Percentiles rank a stretch among this genome's conserved stretches.
phyloP scores from a whole-genome alignment of 768 basidiomycete species.

The Hydnum rufescens region DNA sequence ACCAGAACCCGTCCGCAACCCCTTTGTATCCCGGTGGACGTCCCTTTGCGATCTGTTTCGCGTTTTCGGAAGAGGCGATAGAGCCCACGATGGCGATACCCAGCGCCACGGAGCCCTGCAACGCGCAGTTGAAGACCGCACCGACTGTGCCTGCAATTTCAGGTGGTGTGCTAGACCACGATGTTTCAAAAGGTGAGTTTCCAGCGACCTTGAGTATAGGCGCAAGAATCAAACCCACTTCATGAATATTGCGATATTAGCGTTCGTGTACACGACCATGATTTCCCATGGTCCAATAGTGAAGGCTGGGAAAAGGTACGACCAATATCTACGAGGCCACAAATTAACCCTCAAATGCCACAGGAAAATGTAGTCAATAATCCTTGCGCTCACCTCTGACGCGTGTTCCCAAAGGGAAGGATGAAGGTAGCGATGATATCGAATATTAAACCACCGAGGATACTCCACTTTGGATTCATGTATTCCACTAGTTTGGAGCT shows the following conservation, averaged over 20 bases:
- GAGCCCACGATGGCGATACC: conserved; percentile 6
- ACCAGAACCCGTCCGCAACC: not conserved
- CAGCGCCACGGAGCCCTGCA: conserved; percentile 8
- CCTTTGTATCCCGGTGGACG: not conserved
- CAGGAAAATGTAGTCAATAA: too few species aligned
- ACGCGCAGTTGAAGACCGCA: conserved; percentile 9
- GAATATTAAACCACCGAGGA: conserved; percentile 24
- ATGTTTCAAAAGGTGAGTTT: not conserved
- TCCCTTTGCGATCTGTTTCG: not conserved
- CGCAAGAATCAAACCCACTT: conserved; percentile 10
- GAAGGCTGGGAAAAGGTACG: conserved; percentile 30
- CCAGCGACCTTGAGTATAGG: too few species aligned
- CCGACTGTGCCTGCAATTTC: conserved; percentile 8
- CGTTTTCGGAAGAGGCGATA: conserved; percentile 4
- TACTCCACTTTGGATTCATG: conserved; percentile 22
- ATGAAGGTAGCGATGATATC: conserved; percentile 23
- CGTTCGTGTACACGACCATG: not conserved
- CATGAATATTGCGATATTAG: conserved; percentile 32
- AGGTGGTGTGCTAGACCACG: conserved; percentile 9
- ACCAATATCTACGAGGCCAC: conserved; percentile 33
- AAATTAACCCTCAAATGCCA: too few species aligned
- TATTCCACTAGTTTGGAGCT: not conserved
- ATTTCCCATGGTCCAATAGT: not conserved
- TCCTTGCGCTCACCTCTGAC: too few species aligned
- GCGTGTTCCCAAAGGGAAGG: conserved; percentile 23